A percentile compares a stretch with the other conserved stretches of the same genome.
Evolutionary conservation across 2,329 filamentous ascomycete species (phyloP).

Genomic region (Xylaria sp.): DNA sequence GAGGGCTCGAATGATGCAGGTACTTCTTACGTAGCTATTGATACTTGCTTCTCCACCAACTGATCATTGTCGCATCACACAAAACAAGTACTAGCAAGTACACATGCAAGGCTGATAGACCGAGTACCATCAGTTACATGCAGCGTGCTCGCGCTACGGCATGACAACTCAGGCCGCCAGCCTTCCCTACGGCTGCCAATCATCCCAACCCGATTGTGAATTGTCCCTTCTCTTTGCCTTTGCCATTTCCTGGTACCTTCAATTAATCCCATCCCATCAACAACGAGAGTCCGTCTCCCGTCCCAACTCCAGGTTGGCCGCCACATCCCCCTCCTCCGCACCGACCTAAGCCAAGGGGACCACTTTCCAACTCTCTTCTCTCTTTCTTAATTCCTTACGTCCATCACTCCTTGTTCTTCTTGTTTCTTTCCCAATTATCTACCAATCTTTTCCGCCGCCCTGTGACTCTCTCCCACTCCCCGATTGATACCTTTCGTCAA

Average conservation of each 20-base stretch:
- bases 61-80: too few relatives aligned
- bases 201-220: not conserved
- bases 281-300: too few relatives aligned
- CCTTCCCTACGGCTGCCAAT: not conserved
- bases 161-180: not conserved
- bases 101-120: too few relatives aligned
- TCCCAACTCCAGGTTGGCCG: too few relatives aligned
- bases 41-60: too few relatives aligned
- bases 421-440: not conserved
- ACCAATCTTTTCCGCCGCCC: constrained; percentile 3
- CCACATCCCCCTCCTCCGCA: not conserved
- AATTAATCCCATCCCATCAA: not conserved
- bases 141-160: not conserved
- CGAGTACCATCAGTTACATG: not conserved
- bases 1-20: not conserved
- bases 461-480: not conserved
- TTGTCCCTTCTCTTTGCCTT: not conserved
- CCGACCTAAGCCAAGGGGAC: too few relatives aligned
- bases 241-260: not conserved
- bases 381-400: not conserved
- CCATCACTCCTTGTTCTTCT: not conserved
- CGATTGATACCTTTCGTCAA: not conserved
- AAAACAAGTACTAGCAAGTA: too few relatives aligned
- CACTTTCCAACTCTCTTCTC: too few relatives aligned
- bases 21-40: not conserved